Evolutionary conservation across 805 yeast genomes (phyloP), one percentile per base, ranked within the genome.

Genomic region (Saccharomycopsis sp.): DNA sequence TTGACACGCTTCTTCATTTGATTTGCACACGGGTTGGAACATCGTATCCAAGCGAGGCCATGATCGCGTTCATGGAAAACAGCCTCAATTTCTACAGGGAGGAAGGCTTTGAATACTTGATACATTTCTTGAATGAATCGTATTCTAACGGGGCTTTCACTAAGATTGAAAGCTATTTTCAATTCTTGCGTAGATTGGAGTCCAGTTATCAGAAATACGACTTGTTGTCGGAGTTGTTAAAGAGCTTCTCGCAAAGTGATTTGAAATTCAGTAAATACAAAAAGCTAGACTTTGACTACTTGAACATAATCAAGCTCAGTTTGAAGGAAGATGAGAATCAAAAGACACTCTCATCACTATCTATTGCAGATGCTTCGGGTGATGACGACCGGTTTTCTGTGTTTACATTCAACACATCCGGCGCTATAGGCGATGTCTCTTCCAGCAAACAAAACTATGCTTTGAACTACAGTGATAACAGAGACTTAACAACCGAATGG

Each of bases 111-210:
- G 55, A 38, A 2, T 62, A 62, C 41, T 54, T 56, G 22, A 19
- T 57, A 3, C 52, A 54, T 29, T 60, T 52, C 23, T 50, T 59
- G 42, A 44, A 42, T 7, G 22, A 56, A 3, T 57, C 61, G 23
- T 62, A 59, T 47, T 52, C 47, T 5, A 57, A 59, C 19, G 52
- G 47, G 7, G 42, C 61, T 5, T 62, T n/a, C 23, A 50, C 61
- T 3, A 60, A 62, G 44, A 62, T 62, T 35, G 63, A 62, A 52
- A 56, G 55, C 17, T 55, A 58, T 49, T 50, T 58, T 54, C 55
- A 58, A 23, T 61, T 61, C 24, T 22, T 61, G 35, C 38, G 49
- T n/a, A 56, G 41, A 49, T 53, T 58, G 42, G 35, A 38, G 15
- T 17, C 56, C 8, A 60, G 63, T 52, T 55, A 23, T n/a, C 61